A percentile compares a stretch with the other conserved stretches of the same genome.
Evolutionary conservation across 2,329 filamentous ascomycete genomes (phyloP).

Genomic region (Ambrosiella xylebori): DNA sequence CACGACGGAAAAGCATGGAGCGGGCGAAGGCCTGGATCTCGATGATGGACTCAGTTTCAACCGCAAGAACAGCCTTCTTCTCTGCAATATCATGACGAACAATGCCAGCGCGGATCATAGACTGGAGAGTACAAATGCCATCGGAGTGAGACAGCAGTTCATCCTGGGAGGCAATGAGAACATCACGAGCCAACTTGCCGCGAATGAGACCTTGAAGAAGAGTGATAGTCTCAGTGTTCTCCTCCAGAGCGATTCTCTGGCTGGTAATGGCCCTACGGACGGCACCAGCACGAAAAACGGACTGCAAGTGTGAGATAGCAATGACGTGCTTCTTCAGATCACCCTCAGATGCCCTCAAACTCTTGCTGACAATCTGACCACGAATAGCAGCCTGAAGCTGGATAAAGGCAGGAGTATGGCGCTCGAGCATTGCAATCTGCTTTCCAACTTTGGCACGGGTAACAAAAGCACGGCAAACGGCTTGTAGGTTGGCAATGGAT

Average conservation of each 20-base stretch:
- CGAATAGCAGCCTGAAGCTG: conserved; percentile 47
- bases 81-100: conserved; percentile 33
- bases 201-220: conserved; percentile 26
- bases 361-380: conserved; percentile 30
- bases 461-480: conserved; percentile 61
- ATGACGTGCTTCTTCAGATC: conserved; percentile 29
- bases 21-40: conserved; percentile 42
- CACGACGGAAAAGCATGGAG: conserved; percentile 41
- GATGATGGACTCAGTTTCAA: conserved; percentile 28
- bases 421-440: conserved; percentile 56
- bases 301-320: conserved; percentile 30
- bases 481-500: conserved; percentile 55
- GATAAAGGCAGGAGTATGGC: conserved; percentile 4
- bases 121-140: conserved; percentile 31
- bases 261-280: conserved; percentile 33
- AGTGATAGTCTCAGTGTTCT: conserved; percentile 28
- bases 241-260: conserved; percentile 31
- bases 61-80: conserved; percentile 30
- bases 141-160: conserved; percentile 30
- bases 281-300: conserved; percentile 35
- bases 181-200: conserved; percentile 31
- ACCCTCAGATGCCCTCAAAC: conserved; percentile 26
- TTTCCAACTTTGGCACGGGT: conserved; percentile 56
- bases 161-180: conserved; percentile 27
- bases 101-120: conserved; percentile 35